Conservation (phyloP, 2,329 filamentous ascomycete species). For the Ophiostoma ulmi region DNA sequence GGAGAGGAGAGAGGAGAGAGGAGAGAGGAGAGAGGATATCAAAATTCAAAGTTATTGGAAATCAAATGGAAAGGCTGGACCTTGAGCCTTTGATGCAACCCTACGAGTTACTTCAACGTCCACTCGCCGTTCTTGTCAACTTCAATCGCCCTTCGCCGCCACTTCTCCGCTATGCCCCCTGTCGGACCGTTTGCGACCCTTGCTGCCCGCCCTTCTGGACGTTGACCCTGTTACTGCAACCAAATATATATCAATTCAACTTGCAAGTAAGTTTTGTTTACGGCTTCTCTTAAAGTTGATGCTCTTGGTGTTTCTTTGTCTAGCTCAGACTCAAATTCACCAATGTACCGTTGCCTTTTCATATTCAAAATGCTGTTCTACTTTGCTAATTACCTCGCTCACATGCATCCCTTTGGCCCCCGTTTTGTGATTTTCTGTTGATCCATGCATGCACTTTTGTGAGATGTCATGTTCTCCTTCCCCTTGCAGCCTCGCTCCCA, state of each 20-base stretch:
- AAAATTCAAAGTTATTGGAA: background rate
- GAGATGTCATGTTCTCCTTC: slow-evolving; percentile 1
- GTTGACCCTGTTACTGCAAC: background rate
- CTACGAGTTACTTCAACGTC: background rate
- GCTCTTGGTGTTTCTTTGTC: background rate
- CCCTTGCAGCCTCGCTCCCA: slow-evolving; percentile 12
- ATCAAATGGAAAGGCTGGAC: slow-evolving; percentile 8
- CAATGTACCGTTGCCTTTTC: background rate
- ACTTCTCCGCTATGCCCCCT: slow-evolving; percentile 11
- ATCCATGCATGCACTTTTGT: slow-evolving; percentile 9
- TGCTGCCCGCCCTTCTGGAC: slow-evolving; percentile 5
- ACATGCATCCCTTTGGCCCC: background rate
- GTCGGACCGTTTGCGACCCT: background rate
- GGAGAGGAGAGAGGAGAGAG: background rate
- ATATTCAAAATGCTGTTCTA: background rate
- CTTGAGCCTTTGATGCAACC: background rate
- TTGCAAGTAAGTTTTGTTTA: background rate
- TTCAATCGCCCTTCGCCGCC: slow-evolving; percentile 8
- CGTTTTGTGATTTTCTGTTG: background rate
- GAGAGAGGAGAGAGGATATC: too few species aligned
- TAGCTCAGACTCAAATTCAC: background rate
- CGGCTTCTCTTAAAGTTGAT: background rate
- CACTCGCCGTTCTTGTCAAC: background rate
- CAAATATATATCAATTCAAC: background rate
- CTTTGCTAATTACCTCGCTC: background rate